Evolutionary conservation across 495 filamentous ascomycete species (phyloP).

Genomic region (Xylaria telfairii): DNA sequence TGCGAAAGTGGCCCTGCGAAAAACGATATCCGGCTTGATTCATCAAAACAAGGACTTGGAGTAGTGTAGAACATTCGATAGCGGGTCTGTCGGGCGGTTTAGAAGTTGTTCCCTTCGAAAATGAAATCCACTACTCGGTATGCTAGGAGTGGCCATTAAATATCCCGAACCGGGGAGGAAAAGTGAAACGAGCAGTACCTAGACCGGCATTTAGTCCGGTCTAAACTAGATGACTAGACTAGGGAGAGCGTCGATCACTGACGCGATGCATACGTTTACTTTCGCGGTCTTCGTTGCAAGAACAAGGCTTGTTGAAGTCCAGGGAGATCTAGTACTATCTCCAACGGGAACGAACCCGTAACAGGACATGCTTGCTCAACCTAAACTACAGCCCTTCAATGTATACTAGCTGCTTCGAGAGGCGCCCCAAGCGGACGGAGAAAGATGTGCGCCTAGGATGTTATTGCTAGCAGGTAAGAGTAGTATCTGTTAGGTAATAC

Average conservation of each 20-base stretch:
- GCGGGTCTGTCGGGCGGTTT: background rate
- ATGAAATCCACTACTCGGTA: background rate
- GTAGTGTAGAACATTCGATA: background rate
- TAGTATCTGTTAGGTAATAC: slow-evolving; percentile 7
- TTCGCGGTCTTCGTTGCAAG: background rate
- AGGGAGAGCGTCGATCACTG: background rate
- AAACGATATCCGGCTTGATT: background rate
- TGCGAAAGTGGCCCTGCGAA: background rate
- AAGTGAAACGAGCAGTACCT: background rate
- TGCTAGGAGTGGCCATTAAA: background rate
- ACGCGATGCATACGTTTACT: background rate
- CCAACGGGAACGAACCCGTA: background rate
- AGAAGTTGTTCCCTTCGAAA: background rate
- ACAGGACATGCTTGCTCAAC: background rate
- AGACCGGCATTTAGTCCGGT: background rate
- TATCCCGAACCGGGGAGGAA: background rate
- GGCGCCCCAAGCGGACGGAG: background rate
- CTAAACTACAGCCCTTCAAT: background rate
- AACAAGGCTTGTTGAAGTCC: background rate
- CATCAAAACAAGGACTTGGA: background rate
- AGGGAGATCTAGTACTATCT: background rate
- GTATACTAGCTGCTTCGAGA: background rate
- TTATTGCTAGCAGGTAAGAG: background rate
- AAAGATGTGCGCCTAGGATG: background rate
- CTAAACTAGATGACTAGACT: background rate